Evolutionary conservation across 495 filamentous ascomycete genomes (phyloP).

Genomic region (Aspergillus nanangensis): DNA sequence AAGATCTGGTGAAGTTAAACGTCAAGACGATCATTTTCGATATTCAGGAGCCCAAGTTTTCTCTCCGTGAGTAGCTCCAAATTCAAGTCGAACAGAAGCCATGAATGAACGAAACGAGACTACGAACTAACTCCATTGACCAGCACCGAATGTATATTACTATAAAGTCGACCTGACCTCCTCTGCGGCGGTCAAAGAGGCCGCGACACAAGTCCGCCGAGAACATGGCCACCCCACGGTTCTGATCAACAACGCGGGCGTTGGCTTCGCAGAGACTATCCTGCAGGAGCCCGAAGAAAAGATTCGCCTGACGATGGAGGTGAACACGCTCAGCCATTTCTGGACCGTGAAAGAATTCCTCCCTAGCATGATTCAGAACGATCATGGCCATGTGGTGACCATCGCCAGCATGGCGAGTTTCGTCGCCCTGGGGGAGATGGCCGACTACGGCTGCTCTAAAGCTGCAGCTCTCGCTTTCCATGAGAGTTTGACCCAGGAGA

Average conservation of each 20-base stretch:
- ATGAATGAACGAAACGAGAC: too few species aligned
- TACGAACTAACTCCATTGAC: too few species aligned
- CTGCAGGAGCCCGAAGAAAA: conserved; percentile 40
- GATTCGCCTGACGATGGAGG: conserved; percentile 49
- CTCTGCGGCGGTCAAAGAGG: conserved; percentile 33
- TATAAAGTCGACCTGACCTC: conserved; percentile 53
- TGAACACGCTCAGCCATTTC: conserved; percentile 59
- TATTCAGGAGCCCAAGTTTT: conserved; percentile 32
- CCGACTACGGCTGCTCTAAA: conserved; percentile 55
- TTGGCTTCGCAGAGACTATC: conserved; percentile 42
- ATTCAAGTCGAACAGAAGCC: background rate
- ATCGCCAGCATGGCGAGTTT: conserved; percentile 54
- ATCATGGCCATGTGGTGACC: conserved; percentile 58
- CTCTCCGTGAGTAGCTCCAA: conserved; percentile 18
- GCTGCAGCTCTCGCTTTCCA: conserved; percentile 54
- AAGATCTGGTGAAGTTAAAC: conserved; percentile 40
- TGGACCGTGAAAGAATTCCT: conserved; percentile 55
- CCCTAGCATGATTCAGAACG: conserved; percentile 53
- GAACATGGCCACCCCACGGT: conserved; percentile 48
- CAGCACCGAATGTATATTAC: conserved; percentile 37
- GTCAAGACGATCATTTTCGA: conserved; percentile 50
- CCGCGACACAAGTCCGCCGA: conserved; percentile 41
- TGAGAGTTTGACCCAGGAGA: conserved; percentile 42
- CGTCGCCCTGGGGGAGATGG: conserved; percentile 41
- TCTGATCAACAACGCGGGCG: conserved; percentile 59